Base-by-base conservation (phyloP, 1,284 basidiomycete genomes). In the Naganishia albida region DNA sequence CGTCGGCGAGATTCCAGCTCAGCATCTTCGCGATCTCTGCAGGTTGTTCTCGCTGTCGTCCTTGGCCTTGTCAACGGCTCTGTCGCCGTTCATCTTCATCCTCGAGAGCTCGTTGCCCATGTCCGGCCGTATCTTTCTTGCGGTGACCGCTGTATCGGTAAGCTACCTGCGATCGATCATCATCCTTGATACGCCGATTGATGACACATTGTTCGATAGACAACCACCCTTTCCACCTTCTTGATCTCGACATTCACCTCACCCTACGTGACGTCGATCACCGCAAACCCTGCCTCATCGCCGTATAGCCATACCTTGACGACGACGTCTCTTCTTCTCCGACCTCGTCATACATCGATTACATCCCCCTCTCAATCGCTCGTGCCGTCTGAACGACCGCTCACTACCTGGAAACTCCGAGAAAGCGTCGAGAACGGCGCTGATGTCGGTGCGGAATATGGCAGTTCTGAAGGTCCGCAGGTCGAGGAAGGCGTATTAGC, bases 11-110 rank as follows among this genome's bases (percentile, higher is more conserved):
- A 26, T 25, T 13, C 6, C 20, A 12, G 26, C 38, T 43, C n/a
- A 60, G 20, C 39, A 34, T 49, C 23, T 8, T 43, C 23, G n/a
- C 25, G 23, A 83, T 91, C 34, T 34, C 6, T 34, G 10, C 64
- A 93, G 93, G 74, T 78, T 91, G 26, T 92, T 93, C 79, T 93
- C 91, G 10, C 79, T 93, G 2, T 85, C 86, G 48, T 91, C 90
- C 1, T 83, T 93, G 56, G 83, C 83, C 4, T 83, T 92, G 52
- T 87, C 89, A n/a, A 78, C 82, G 60, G 81, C 85, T 3, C 80
- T 93, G 71, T 83, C 88, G 0, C 91, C 91, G 1, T 85, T 93
- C 77, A 85, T 94, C 65, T 87, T 93, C 75, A 76, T 91, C 50
- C 83, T 91, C 65, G 89, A 91, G 67, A 89, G 88, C 7, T 84